Base-by-base conservation (phyloP, 2,329 filamentous ascomycete species). In the Lachnellula hyalina region DNA sequence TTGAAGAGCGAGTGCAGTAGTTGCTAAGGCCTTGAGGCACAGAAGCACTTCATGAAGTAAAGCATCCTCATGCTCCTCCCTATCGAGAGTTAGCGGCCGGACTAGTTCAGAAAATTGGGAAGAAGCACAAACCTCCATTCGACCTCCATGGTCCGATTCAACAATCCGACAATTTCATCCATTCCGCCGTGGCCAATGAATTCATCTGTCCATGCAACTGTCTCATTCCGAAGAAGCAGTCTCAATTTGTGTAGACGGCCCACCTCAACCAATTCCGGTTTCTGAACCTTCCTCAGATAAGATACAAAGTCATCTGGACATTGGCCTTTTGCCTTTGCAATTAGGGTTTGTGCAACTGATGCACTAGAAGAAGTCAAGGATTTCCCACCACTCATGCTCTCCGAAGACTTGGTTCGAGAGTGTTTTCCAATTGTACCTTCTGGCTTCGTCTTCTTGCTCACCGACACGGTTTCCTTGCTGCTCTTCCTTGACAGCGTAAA, bases 11-110 rank as follows among this genome's bases (percentile, higher is more conserved):
- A 90, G 80, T 15, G 89, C 91, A 1, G 93, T 96, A 1, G 94
- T 99, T 68, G 90, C 96, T 2, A 97, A 80, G 0, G 90, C 94
- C 73, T 99, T 99, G 61, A 99, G 79, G 67, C 94, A 97, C 44
- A 96, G 81, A 49, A 99, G 78, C 32, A 90, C 87, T 72, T 99
- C 94, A 67, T 97, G 93, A 6, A 99, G 80, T 38, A 99, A 79
- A 9, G 86, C 86, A 68, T 97, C 94, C 73, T 97, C 94, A 66
- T 97, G 93, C 65, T 97, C 94, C 77, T 96, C 94, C 67, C 89
- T 91, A 59, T 68, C 55, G 65, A 61, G 48, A 57, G 53, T 62
- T 58, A 57, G 58, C 34, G 4, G 38, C 28, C 2, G 11, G 9
- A 21, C 28, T 81, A 71, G 72, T 89, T 49, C 44, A 35, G 35